Percentiles rank a stretch among this genome's conserved stretches.
Evolutionary conservation across 805 yeast species (phyloP).

Genomic region (Ogataea henricii): DNA sequence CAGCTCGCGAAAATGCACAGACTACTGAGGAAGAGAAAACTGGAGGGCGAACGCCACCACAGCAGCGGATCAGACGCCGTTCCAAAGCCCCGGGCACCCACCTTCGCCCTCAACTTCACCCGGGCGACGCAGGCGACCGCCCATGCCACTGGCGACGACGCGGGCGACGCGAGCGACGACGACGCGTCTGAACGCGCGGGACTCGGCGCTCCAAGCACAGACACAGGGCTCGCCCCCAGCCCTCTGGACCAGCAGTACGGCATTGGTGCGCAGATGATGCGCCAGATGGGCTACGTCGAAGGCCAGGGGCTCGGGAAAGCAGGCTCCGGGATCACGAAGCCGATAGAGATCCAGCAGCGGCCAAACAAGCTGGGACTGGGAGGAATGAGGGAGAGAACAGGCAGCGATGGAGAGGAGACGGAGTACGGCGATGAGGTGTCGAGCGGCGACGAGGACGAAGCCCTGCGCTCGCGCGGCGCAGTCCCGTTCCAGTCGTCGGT

Average conservation of each 20-base stretch:
- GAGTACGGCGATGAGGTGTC: neutral
- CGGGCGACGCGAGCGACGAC: neutral
- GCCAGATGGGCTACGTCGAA: conserved; percentile 82
- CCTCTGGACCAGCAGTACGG: conserved; percentile 54
- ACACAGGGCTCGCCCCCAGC: neutral
- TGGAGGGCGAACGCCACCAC: neutral
- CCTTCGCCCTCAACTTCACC: neutral
- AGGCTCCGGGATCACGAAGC: conserved; percentile 75
- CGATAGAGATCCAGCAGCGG: conserved; percentile 69
- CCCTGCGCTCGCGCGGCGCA: neutral
- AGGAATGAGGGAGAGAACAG: conserved; percentile 46
- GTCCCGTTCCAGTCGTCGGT: conserved; percentile 16
- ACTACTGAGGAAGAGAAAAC: conserved; percentile 1
- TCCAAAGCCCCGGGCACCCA: conserved; percentile 1
- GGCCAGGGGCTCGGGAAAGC: conserved; percentile 84
- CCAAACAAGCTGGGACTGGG: conserved; percentile 79
- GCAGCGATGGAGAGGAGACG: conserved; percentile 28
- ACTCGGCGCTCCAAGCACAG: neutral
- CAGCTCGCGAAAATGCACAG: neutral
- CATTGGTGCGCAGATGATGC: conserved; percentile 76
- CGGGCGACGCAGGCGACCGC: no score
- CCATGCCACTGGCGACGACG: neutral
- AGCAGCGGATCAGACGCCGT: conserved; percentile 4
- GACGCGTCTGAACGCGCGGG: neutral
- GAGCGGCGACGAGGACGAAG: neutral